phyloP scores from a whole-genome alignment of 179 eudicot species.

The Spergularia azorica region DNA sequence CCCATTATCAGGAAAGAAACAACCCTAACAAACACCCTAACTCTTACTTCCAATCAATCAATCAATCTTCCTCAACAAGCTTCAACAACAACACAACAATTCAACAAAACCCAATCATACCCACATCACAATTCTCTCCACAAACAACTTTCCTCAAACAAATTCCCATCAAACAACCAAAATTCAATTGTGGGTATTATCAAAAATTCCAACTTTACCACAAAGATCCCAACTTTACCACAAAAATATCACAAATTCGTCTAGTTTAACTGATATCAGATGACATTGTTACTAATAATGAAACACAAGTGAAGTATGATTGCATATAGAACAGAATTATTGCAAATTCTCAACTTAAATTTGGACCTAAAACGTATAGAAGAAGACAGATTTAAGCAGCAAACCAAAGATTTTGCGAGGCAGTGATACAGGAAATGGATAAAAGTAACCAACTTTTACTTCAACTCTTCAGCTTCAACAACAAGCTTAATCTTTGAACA shows the following conservation, averaged over 20 bases:
- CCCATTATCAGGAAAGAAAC: conserved; percentile 51
- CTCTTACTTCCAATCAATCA: conserved; percentile 21
- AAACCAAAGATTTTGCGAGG: conserved; percentile 21
- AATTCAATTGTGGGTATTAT: conserved; percentile 22
- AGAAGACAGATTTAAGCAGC: conserved; percentile 15
- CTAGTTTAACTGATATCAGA: conserved; percentile 51
- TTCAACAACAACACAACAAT: conserved; percentile 24
- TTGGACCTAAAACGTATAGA: conserved; percentile 1
- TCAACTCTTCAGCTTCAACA: conserved; percentile 22
- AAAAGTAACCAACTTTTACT: conserved; percentile 30
- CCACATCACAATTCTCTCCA: conserved; percentile 30
- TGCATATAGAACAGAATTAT: conserved; percentile 1
- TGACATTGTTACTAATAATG: conserved; percentile 37
- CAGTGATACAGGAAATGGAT: neutral
- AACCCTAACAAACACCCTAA: conserved; percentile 40
- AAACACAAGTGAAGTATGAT: conserved; percentile 17
- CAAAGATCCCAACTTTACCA: conserved; percentile 26
- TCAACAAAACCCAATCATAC: conserved; percentile 28
- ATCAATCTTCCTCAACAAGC: conserved; percentile 21
- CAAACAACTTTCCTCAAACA: conserved; percentile 28
- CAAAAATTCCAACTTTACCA: conserved; percentile 24
- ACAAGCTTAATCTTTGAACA: conserved; percentile 25
- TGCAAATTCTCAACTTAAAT: conserved; percentile 9
- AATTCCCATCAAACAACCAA: conserved; percentile 32
- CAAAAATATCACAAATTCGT: conserved; percentile 14